Evolutionary conservation across 192 early-diverging fungal species (phyloP).

Genomic region (Gaertneriomyces sp.): DNA sequence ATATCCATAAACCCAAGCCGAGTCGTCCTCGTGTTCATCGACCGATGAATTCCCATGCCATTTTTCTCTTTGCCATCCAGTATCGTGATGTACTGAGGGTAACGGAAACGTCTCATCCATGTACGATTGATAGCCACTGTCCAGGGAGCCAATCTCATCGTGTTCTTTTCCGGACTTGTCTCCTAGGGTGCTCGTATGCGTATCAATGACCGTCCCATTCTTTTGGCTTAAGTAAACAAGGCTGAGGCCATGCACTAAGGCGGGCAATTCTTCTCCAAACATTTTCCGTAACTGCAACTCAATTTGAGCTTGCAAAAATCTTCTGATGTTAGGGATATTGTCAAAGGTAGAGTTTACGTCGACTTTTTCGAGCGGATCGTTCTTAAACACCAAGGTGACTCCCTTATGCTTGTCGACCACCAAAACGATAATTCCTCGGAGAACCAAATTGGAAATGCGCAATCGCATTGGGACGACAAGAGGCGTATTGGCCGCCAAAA

Average conservation of each 20-base stretch:
- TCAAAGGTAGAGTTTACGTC: slow-evolving; percentile 98
- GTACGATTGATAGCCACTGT: slow-evolving; percentile 19
- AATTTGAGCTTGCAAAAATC: slow-evolving; percentile 87
- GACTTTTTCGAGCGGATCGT: slow-evolving; percentile 91
- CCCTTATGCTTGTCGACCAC: slow-evolving; percentile 93
- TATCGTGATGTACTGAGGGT: neutral
- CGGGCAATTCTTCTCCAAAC: slow-evolving; percentile 91
- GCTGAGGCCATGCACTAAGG: slow-evolving; percentile 88
- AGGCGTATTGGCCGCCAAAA: slow-evolving; percentile 86
- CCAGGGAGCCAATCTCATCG: slow-evolving; percentile 1
- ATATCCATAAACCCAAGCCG: slow-evolving; percentile 33
- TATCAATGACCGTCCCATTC: neutral
- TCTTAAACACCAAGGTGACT: slow-evolving; percentile 95
- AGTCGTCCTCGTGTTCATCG: slow-evolving; percentile 27
- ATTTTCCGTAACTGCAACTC: slow-evolving; percentile 82
- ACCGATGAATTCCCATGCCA: slow-evolving; percentile 47
- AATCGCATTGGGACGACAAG: slow-evolving; percentile 95
- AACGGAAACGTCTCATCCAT: neutral
- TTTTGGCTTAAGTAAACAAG: slow-evolving; percentile 54
- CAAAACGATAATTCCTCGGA: slow-evolving; percentile 88
- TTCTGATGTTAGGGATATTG: slow-evolving; percentile 77
- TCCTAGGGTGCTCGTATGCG: neutral
- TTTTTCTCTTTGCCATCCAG: slow-evolving; percentile 39
- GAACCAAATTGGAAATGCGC: slow-evolving; percentile 79
- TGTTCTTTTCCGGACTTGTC: neutral